Base-by-base conservation (phyloP, 2,329 filamentous ascomycete genomes). In the Capronia epimyces region DNA sequence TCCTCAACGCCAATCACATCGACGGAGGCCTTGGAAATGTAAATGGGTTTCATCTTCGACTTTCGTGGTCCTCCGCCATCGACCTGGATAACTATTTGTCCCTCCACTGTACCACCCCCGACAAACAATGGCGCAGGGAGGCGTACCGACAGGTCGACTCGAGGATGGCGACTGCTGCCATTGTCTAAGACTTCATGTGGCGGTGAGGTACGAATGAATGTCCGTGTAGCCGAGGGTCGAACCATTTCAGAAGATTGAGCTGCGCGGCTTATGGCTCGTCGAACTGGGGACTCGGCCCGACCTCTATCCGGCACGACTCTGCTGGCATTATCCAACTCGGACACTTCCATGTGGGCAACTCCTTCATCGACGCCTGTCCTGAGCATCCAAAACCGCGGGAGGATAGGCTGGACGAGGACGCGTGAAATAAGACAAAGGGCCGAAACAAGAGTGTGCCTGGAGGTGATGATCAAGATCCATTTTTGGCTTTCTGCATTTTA, bases 21-120 rank as follows among this genome's bases (percentile, higher is more conserved):
- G 20, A 79, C 66, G 1, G 73, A 74, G 52, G 78, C 69, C 29
- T 71, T 69, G 10, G 70, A 71, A 43, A 80, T 69, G 32, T 71
- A 71, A 21, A 80, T 59, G 31, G 67, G 50, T 44, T 58, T 67
- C 48, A 67, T 65, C 56, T 69, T 69, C 18, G 49, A 50, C 34
- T 57, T 62, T 49, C 69, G 65, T 48, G 74, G 70, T 42, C 70
- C 68, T 55, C 74, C 72, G 47, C 58, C 57, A 46, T 77, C 73
- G 29, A 78, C 65, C 5, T 66, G 69, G 43, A 79, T 65, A 45
- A 71, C 70, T 10, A 76, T 66, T 48, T 69, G 68, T 16, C 77
- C 77, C 64, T 79, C 76, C 12, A 78, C 68, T 9, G 71, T 77
- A 7, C 76, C 74, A 22, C 76, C 76, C 15, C 77, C 77, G n/a